phyloP scores from a whole-genome alignment of 2,329 filamentous ascomycete species.

The Cordyceps javanica region DNA sequence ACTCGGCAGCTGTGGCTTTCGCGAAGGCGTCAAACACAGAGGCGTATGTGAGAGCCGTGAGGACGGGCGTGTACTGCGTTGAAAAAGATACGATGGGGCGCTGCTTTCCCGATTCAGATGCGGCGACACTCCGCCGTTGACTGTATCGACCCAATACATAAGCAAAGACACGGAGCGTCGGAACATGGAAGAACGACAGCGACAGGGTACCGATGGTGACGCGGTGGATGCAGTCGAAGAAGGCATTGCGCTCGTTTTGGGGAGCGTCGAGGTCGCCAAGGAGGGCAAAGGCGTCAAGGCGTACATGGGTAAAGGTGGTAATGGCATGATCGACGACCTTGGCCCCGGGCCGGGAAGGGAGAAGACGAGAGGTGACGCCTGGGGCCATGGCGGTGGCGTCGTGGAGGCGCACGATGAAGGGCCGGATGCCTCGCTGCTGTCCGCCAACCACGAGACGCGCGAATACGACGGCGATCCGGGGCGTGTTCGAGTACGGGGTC shows the following conservation, averaged over 20 bases:
- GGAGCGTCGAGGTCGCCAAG: conserved; percentile 20
- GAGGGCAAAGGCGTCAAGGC: conserved; percentile 20
- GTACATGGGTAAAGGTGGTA: conserved; percentile 28
- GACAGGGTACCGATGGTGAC: conserved; percentile 22
- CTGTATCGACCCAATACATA: background rate
- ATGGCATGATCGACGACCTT: conserved; percentile 26
- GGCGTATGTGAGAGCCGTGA: conserved; percentile 17
- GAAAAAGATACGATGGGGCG: conserved; percentile 20
- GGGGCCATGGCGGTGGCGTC: conserved; percentile 19
- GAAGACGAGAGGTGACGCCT: conserved; percentile 22
- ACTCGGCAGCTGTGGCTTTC: background rate
- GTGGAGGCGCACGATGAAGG: background rate
- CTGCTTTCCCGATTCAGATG: background rate
- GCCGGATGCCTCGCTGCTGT: background rate
- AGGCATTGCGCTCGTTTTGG: conserved; percentile 19
- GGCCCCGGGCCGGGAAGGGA: conserved; percentile 23
- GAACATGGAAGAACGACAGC: conserved; percentile 18
- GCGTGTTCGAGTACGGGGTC: background rate
- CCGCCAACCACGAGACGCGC: background rate
- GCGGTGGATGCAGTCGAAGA: conserved; percentile 22
- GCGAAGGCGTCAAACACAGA: conserved; percentile 19
- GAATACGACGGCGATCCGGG: background rate
- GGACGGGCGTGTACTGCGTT: conserved; percentile 22
- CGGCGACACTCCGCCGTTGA: background rate
- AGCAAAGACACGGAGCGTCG: background rate